Base-by-base conservation (phyloP, 768 basidiomycete species). In the Symmetrospora coprosmae region DNA sequence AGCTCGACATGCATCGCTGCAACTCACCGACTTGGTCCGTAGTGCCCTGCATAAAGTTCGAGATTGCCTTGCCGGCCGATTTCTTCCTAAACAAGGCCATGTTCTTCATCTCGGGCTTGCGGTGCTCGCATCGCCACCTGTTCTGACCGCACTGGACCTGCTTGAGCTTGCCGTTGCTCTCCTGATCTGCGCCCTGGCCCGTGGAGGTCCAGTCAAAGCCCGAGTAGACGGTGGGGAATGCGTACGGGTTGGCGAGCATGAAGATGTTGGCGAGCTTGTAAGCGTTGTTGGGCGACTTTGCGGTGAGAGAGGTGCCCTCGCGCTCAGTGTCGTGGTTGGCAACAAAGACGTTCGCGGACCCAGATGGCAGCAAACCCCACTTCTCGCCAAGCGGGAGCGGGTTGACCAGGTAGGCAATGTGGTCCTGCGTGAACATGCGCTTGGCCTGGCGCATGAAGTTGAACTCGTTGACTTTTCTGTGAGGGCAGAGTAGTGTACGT, bases 241-340 rank as follows among this genome's bases (percentile, higher is more conserved):
- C 49, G 30, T 50, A 50, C 9, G 11, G 13, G 14, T 9, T 13
- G 8, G 13, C 49, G 14, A 50, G 49, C 16, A 21, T 17, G 49
- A 50, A 50, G 49, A 37, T 21, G 49, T n/a, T 31, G 19, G 28
- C 49, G 17, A 50, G 27, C 7, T 13, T 27, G 49, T 50, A 50
- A 9, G 34, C 43, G 43, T 46, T 46, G 43, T 46, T 46, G 14
- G 43, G 11, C 8, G 43, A 46, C 25, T 34, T 11, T 17, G 11
- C 13, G 27, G 11, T 50, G 49, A 50, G 49, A 11, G 49, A 13
- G 30, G 8, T 21, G 49, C 17, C 17, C 14, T 47, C 25, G 8
- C 49, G 27, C 34, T 50, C 49, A 9, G 49, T 50, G 23, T 50
- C 49, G 49, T 50, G 49, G 49, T 50, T 50, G 13, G 49, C 27